Percentiles rank a stretch among this genome's conserved stretches.
These are phyloP conservation scores for Kwoniella pini DNA, from an alignment of 768 basidiomycete genomes.

Conservation along the genomic window DNA sequence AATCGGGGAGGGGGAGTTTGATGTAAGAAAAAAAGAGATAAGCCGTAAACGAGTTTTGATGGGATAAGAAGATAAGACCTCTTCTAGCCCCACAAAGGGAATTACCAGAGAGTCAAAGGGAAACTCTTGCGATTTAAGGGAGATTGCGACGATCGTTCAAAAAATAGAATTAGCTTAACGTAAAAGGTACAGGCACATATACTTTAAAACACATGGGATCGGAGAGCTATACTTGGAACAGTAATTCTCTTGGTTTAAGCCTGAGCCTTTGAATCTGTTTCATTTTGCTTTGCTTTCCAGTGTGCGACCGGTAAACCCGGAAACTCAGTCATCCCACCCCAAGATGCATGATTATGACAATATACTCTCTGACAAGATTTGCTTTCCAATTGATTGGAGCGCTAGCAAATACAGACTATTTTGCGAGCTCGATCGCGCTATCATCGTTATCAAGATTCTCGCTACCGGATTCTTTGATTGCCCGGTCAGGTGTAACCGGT, in stretches of 20 bases:
- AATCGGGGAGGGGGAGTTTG: constrained; percentile 1
- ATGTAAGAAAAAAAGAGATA: constrained; percentile 3
- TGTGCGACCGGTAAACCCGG: no score
- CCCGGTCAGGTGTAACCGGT: no score
- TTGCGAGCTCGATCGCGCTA: no score
- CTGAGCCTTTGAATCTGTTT: not conserved
- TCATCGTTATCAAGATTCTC: no score
- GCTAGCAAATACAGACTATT: no score
- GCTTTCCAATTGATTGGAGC: no score
- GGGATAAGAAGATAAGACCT: constrained; percentile 4
- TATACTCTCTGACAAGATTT: no score
- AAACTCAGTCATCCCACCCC: no score
- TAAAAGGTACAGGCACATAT: not conserved
- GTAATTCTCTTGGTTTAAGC: not conserved
- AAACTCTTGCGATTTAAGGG: not conserved
- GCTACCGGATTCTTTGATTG: no score
- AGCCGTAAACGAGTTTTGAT: constrained; percentile 6
- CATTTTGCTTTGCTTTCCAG: no score
- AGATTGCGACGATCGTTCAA: not conserved
- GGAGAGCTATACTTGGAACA: constrained; percentile 12
- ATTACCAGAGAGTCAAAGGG: not conserved
- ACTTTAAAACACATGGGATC: not conserved
- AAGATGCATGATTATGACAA: no score
- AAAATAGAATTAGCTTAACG: not conserved
- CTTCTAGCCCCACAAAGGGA: constrained; percentile 8